Base-by-base conservation (phyloP, 805 yeast genomes). In the Kodamaea kaohsiungensis region DNA sequence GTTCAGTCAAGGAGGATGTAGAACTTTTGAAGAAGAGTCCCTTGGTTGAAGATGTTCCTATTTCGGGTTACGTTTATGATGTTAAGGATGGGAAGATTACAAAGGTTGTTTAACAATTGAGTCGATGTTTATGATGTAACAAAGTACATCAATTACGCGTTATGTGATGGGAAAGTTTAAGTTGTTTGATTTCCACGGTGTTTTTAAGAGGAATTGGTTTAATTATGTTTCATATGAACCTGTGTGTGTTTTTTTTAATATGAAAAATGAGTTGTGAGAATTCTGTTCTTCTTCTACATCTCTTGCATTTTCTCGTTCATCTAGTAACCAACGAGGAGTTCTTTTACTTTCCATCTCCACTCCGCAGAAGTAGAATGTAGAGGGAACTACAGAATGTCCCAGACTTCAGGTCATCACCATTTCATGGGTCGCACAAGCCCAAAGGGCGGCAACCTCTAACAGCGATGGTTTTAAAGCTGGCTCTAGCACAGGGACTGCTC, bases 381-480 rank as follows among this genome's bases (percentile, higher is more conserved):
- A 9, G 25, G 12, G n/a, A 19, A 5, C 48, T 30, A 43, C 48
- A 35, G 6, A 38, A 55, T 60, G 59, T 60, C 56, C 63, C 63
- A 60, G 56, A 19, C 63, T 51, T 56, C 53, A 60, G 63, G 63
- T 60, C 63, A 60, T 60, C 63, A 59, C 63, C 59, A 53, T 60
- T 60, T 60, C 63, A 60, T 60, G 63, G 61, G 53, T 56, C 48
- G 59, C 46, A 80, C 79, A 69, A 61, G 45, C 43, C 43, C 45
- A 16, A 40, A 40, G 13, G 75, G 79, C 78, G 87, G 90, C 91
- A 86, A 87, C 96, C 96, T 90, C 91, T 71, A 86, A 87, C 89
- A 84, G 92, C 96, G 91, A 91, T 91, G 97, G 97, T 91, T 91
- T 91, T 91, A 89, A 88, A 86, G 90, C 84, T 86, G 95, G 72